A percentile compares a stretch with the other conserved stretches of the same genome.
Conservation (phyloP, 2,329 filamentous ascomycete species). For the Cryphonectria carpinicola region DNA sequence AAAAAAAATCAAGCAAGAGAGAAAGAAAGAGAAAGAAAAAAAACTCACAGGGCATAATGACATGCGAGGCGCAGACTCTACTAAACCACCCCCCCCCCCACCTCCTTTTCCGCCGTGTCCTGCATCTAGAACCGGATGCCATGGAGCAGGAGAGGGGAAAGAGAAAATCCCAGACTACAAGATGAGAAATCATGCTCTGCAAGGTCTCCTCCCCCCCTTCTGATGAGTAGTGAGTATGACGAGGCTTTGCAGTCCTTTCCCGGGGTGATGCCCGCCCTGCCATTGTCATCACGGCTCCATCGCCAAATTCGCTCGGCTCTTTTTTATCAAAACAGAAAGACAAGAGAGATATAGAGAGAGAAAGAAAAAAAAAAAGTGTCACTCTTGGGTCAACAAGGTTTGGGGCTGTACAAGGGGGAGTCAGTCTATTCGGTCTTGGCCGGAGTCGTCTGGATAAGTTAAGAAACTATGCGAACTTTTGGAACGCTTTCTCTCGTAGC, state of each 20-base stretch:
- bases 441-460: not conserved
- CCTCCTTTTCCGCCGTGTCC: too few species aligned
- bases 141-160: not conserved
- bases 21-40: not conserved
- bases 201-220: not conserved
- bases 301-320: not conserved
- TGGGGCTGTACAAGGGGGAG: not conserved
- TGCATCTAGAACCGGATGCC: not conserved
- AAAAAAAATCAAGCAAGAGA: too few species aligned
- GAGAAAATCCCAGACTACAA: not conserved
- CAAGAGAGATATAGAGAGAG: too few species aligned
- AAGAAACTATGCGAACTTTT: not conserved
- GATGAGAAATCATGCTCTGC: slow-evolving; percentile 13
- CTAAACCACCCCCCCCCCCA: too few species aligned
- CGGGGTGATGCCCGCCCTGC: not conserved
- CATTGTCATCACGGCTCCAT: slow-evolving; percentile 4
- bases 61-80: not conserved
- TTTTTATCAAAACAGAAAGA: not conserved
- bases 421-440: not conserved
- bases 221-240: not conserved
- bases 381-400: not conserved
- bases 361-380: not conserved
- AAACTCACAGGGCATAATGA: not conserved
- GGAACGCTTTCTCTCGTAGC: not conserved
- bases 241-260: slow-evolving; percentile 5